Conservation (phyloP, 202 grass and related monocot genomes). For the Musa balbisiana region DNA sequence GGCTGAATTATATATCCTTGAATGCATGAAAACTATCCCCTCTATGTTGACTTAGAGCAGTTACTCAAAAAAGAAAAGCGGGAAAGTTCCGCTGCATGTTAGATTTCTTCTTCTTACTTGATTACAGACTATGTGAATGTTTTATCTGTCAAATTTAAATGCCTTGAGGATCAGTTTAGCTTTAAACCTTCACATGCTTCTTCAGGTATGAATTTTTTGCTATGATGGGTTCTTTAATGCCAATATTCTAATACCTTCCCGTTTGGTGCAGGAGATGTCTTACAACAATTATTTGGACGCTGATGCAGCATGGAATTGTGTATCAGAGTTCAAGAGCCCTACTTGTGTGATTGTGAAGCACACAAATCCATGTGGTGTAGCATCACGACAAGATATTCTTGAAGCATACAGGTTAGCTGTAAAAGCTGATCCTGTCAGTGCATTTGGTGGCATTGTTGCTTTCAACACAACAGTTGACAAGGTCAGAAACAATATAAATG, state of each 20-base stretch:
- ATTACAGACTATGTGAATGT: too few relatives aligned
- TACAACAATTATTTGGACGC: constrained; percentile 98
- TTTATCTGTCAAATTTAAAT: too few relatives aligned
- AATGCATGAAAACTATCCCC: too few relatives aligned
- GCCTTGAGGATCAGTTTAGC: too few relatives aligned
- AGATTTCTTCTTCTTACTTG: too few relatives aligned
- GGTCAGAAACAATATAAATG: constrained; percentile 25
- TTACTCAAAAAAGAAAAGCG: too few relatives aligned
- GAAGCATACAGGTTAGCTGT: constrained; percentile 91
- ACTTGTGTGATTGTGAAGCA: constrained; percentile 96
- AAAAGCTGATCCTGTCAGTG: constrained; percentile 74
- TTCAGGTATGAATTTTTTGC: neutral
- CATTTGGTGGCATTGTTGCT: constrained; percentile 94
- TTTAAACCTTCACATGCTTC: neutral
- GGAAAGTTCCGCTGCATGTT: too few relatives aligned
- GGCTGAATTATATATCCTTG: too few relatives aligned
- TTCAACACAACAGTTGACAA: constrained; percentile 62
- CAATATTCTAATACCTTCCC: neutral
- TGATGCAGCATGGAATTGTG: constrained; percentile 94
- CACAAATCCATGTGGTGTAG: constrained; percentile 88
- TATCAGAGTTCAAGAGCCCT: constrained; percentile 72
- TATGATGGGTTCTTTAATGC: neutral
- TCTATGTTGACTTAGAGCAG: too few relatives aligned
- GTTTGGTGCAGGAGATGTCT: constrained; percentile 75
- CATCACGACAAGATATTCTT: constrained; percentile 56